Percentiles rank a stretch among this genome's conserved stretches.
Conservation (phyloP, 345 rosid species). For the Arabidopsis suecica region DNA sequence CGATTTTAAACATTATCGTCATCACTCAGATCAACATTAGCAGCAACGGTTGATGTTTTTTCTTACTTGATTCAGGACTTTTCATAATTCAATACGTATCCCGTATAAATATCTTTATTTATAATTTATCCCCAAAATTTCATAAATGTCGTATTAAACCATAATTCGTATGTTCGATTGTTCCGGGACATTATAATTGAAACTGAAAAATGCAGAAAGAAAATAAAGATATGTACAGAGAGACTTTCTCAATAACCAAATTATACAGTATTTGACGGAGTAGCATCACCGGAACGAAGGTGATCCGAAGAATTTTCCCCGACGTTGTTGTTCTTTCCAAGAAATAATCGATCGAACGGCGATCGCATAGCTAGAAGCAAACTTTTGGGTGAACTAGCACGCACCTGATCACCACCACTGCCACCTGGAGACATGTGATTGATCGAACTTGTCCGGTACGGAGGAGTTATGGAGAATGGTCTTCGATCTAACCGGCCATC, state of each 20-base stretch:
- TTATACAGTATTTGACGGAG: not conserved
- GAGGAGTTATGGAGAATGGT: conserved; percentile 53
- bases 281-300: conserved; percentile 46
- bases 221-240: conserved; percentile 22
- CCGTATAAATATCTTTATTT: conserved; percentile 5
- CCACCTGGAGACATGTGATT: conserved; percentile 38
- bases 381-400: conserved; percentile 45
- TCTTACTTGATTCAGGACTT: not conserved
- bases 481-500: conserved; percentile 48
- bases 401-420: conserved; percentile 43
- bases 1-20: conserved; percentile 18
- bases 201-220: not conserved
- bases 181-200: not conserved
- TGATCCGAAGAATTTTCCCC: conserved; percentile 61
- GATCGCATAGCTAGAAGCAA: conserved; percentile 48
- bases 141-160: not conserved
- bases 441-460: conserved; percentile 51
- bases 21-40: not conserved
- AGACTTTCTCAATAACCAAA: conserved; percentile 22
- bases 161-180: not conserved
- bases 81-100: not conserved
- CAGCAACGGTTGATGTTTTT: not conserved
- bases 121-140: not conserved
- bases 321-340: conserved; percentile 43
- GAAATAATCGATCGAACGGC: conserved; percentile 49